phyloP scores from a whole-genome alignment of 495 filamentous ascomycete species.

The Aspergillus olivimuriae region DNA sequence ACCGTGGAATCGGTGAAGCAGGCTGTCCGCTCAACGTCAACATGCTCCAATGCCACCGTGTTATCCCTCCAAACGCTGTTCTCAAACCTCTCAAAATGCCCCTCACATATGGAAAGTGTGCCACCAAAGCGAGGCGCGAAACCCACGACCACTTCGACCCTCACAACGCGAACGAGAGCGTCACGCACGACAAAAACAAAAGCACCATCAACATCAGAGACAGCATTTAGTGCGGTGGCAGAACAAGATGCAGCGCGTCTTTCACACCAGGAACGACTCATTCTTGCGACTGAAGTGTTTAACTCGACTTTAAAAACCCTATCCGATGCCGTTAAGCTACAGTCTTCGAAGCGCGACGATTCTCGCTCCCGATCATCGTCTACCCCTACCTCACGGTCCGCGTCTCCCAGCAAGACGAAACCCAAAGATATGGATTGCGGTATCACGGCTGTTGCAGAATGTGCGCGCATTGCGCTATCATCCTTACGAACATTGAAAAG shows the following conservation, averaged over 20 bases:
- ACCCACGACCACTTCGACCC: conserved; percentile 10
- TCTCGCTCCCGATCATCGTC: conserved; percentile 11
- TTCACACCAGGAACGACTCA: conserved; percentile 54
- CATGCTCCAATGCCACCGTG: conserved; percentile 43
- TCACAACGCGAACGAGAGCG: conserved; percentile 28
- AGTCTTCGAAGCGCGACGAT: conserved; percentile 12
- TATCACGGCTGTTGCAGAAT: conserved; percentile 54
- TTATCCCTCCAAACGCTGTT: conserved; percentile 41
- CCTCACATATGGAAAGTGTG: conserved; percentile 17
- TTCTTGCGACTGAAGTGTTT: conserved; percentile 75
- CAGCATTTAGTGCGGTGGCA: conserved; percentile 21
- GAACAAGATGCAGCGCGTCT: conserved; percentile 37
- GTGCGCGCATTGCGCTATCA: conserved; percentile 66
- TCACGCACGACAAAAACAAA: conserved; percentile 32
- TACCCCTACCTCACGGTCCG: conserved; percentile 44
- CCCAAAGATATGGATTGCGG: conserved; percentile 36
- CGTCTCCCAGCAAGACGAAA: conserved; percentile 47
- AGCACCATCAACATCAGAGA: conserved; percentile 14
- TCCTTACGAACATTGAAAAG: conserved; percentile 57
- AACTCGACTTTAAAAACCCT: conserved; percentile 71
- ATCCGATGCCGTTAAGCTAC: conserved; percentile 59
- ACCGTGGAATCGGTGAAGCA: conserved; percentile 41
- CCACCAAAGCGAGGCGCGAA: conserved; percentile 9
- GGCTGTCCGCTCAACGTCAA: conserved; percentile 41
- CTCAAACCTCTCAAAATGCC: conserved; percentile 21